A percentile compares a stretch with the other conserved stretches of the same genome.
Conservation (phyloP, 306 rosid genomes). For the Delonix regia region DNA sequence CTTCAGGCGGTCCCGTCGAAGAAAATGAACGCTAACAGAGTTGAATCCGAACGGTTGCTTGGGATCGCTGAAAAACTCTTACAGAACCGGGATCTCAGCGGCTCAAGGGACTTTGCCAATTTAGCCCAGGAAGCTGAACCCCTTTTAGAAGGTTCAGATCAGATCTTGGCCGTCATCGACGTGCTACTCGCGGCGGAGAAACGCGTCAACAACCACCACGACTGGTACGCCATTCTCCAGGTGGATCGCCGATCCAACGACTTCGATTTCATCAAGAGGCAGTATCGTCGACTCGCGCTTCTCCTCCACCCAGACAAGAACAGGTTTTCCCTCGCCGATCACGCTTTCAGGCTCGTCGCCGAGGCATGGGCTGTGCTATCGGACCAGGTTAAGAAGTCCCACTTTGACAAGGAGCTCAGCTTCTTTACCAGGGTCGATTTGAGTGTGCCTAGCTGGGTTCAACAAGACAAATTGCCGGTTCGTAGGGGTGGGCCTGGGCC, state of each 20-base stretch:
- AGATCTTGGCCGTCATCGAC: slow-evolving; percentile 85
- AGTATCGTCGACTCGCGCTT: slow-evolving; percentile 84
- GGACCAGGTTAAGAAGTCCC: slow-evolving; percentile 59
- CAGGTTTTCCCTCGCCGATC: slow-evolving; percentile 65
- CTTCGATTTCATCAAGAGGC: slow-evolving; percentile 65
- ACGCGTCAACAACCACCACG: slow-evolving; percentile 75
- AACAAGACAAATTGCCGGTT: slow-evolving; percentile 64
- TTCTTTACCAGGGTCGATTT: slow-evolving; percentile 59
- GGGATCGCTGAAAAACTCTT: slow-evolving; percentile 83
- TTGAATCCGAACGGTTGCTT: slow-evolving; percentile 80
- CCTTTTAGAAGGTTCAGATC: slow-evolving; percentile 88
- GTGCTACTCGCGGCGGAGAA: slow-evolving; percentile 78
- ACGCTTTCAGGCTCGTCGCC: slow-evolving; percentile 82
- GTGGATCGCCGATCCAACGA: slow-evolving; percentile 71
- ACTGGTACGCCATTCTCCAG: slow-evolving; percentile 87
- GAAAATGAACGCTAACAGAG: slow-evolving; percentile 44
- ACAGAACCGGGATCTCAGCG: slow-evolving; percentile 73
- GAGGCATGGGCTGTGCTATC: slow-evolving; percentile 87
- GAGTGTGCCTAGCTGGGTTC: slow-evolving; percentile 48
- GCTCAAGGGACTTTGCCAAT: slow-evolving; percentile 78
- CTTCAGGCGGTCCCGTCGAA: not conserved
- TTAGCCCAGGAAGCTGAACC: slow-evolving; percentile 92
- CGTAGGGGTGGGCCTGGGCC: slow-evolving; percentile 41
- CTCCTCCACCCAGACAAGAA: slow-evolving; percentile 92
- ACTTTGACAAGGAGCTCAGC: slow-evolving; percentile 64